Percentiles rank a stretch among this genome's conserved stretches.
Evolutionary conservation across 1,284 basidiomycete genomes (phyloP).

Genomic region (Cystobasidium pallidum): DNA sequence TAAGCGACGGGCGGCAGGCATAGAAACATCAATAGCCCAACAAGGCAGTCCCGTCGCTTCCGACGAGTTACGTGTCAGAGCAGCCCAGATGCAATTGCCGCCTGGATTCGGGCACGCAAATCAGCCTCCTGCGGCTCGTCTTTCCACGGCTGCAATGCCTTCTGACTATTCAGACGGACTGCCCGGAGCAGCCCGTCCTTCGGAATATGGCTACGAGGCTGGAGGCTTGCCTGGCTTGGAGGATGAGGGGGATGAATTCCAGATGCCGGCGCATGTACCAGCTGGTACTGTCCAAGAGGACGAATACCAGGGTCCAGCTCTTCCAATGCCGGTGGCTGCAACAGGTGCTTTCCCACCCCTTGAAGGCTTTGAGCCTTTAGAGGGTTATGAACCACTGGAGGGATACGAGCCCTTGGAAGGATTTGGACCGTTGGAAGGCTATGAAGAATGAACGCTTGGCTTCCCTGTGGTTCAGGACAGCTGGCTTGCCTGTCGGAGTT

Average conservation of each 20-base stretch:
- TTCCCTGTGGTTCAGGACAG: no score
- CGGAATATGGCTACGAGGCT: background rate
- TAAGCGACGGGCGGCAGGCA: background rate
- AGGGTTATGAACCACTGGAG: constrained; percentile 21
- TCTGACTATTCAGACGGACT: background rate
- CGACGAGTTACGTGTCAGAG: background rate
- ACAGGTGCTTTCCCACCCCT: constrained; percentile 10
- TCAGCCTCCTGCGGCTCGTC: background rate
- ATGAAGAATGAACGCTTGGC: no score
- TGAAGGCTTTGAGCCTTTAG: constrained; percentile 20
- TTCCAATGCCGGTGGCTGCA: background rate
- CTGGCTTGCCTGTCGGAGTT: no score
- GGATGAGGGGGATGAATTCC: constrained; percentile 25
- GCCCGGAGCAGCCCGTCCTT: constrained; percentile 12
- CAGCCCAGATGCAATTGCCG: constrained; percentile 16
- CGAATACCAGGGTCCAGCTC: constrained; percentile 5
- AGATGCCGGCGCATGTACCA: background rate
- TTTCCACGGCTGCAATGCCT: background rate
- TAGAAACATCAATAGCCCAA: background rate
- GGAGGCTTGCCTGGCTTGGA: constrained; percentile 25
- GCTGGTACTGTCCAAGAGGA: background rate
- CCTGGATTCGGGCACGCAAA: constrained; percentile 22
- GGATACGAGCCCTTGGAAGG: constrained; percentile 11
- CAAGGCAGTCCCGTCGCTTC: background rate
- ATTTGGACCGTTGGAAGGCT: background rate